These are phyloP conservation scores for Excoecaria cochinchinensis DNA, from an alignment of 345 rosid species.

Conservation along the genomic window DNA sequence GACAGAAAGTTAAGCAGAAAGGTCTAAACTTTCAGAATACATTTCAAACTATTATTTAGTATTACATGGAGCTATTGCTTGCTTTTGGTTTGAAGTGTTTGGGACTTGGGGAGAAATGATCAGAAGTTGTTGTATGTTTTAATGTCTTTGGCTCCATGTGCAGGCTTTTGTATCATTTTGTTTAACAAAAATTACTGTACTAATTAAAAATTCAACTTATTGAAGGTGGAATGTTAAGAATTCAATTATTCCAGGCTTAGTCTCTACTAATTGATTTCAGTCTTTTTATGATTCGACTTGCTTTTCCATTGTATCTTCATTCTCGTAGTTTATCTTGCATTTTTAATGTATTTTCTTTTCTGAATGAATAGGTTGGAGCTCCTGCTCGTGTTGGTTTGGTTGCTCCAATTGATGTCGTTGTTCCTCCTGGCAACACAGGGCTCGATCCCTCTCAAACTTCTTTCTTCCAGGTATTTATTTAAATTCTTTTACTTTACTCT, in stretches of 20 bases:
- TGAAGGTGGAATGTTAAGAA: no score
- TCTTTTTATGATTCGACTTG: not conserved
- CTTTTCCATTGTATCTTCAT: no score
- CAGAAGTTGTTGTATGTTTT: no score
- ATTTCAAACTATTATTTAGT: no score
- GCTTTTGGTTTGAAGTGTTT: not conserved
- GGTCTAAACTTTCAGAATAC: no score
- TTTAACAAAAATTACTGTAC: not conserved
- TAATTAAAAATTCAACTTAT: no score
- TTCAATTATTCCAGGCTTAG: no score
- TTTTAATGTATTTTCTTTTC: not conserved
- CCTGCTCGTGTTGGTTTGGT: conserved; percentile 98
- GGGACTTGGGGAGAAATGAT: not conserved
- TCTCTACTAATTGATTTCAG: not conserved
- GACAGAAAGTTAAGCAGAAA: not conserved
- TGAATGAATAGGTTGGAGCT: conserved; percentile 72
- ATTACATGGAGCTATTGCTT: not conserved
- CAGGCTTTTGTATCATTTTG: not conserved
- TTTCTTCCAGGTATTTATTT: conserved; percentile 70
- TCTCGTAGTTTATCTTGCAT: not conserved
- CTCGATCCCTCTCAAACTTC: conserved; percentile 98
- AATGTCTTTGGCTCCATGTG: not conserved
- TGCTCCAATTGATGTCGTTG: conserved; percentile 91
- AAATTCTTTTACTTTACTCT: not conserved
- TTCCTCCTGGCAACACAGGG: conserved; percentile 95